Evolutionary conservation across 495 filamentous ascomycete genomes (phyloP).

Genomic region (Lasiosphaeria ovina): DNA sequence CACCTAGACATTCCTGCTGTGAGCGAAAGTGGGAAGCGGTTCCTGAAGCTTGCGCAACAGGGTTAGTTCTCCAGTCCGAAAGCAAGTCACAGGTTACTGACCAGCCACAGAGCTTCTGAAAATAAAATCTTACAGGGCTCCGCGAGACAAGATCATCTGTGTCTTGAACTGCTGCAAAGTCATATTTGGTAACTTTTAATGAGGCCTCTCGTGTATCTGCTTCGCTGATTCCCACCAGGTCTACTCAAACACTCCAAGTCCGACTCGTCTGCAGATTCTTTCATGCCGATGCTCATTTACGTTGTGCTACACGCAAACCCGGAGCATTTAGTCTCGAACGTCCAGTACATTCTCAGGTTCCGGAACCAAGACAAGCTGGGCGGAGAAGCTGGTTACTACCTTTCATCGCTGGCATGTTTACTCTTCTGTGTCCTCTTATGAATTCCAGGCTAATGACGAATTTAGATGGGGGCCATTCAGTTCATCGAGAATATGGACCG

Average conservation of each 20-base stretch:
- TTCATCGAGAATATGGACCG: constrained; percentile 96
- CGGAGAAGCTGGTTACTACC: constrained; percentile 95
- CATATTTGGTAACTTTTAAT: constrained; percentile 73
- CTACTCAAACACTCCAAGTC: constrained; percentile 86
- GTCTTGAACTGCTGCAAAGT: constrained; percentile 99
- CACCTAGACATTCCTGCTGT: constrained; percentile 93
- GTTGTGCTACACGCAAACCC: constrained; percentile 93
- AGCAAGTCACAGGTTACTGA: constrained; percentile 26
- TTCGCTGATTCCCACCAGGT: constrained; percentile 50
- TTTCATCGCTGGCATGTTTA: constrained; percentile 80
- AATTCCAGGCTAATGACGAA: constrained; percentile 7
- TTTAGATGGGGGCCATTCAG: constrained; percentile 87
- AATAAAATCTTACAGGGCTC: constrained; percentile 92
- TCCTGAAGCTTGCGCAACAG: constrained; percentile 85
- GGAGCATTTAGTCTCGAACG: constrained; percentile 92
- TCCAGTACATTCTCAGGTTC: constrained; percentile 96
- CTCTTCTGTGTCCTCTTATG: not conserved
- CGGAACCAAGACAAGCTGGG: constrained; percentile 95
- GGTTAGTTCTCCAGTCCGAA: constrained; percentile 44
- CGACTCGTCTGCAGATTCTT: constrained; percentile 93
- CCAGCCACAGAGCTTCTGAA: constrained; percentile 73
- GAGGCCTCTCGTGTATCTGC: not conserved
- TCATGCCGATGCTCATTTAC: constrained; percentile 93
- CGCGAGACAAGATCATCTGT: constrained; percentile 97
- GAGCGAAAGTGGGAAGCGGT: constrained; percentile 77